Evolutionary conservation across 1,284 basidiomycete species (phyloP).

Genomic region (Xerocomus amazonicus): DNA sequence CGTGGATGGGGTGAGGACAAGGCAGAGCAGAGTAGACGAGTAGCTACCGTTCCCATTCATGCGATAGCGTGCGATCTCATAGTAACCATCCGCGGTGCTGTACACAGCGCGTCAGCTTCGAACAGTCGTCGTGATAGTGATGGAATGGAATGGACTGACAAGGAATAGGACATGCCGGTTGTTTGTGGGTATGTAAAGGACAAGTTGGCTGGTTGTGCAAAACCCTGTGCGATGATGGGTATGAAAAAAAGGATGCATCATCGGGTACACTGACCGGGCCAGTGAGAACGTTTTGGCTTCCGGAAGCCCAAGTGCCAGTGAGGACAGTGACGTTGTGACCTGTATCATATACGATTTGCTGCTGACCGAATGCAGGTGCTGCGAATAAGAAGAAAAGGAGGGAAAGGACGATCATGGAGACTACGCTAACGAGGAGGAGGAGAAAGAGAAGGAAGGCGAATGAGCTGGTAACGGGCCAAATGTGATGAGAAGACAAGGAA

Average conservation of each 20-base stretch:
- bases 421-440: constrained; percentile 11
- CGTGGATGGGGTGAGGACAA: constrained; percentile 3
- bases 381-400: constrained; percentile 22
- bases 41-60: constrained; percentile 74
- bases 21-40: not conserved
- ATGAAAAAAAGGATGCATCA: not conserved
- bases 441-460: not conserved
- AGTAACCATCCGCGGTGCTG: constrained; percentile 70
- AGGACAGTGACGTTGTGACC: constrained; percentile 64
- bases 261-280: constrained; percentile 51
- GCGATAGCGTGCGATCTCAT: constrained; percentile 85
- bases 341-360: constrained; percentile 34
- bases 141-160: constrained; percentile 55
- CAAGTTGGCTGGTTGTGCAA: constrained; percentile 77
- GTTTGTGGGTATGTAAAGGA: constrained; percentile 79
- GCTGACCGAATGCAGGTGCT: constrained; percentile 39
- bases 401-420: constrained; percentile 20
- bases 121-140: too few relatives aligned
- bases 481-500: too few relatives aligned
- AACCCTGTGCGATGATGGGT: constrained; percentile 48
- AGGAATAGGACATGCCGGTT: constrained; percentile 84
- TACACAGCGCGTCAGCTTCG: constrained; percentile 8
- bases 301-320: constrained; percentile 82
- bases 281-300: constrained; percentile 70
- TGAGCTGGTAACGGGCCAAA: too few relatives aligned